Percentiles rank a stretch among this genome's conserved stretches.
Conservation (phyloP, 1,284 basidiomycete genomes). For the Pterula multifida region DNA sequence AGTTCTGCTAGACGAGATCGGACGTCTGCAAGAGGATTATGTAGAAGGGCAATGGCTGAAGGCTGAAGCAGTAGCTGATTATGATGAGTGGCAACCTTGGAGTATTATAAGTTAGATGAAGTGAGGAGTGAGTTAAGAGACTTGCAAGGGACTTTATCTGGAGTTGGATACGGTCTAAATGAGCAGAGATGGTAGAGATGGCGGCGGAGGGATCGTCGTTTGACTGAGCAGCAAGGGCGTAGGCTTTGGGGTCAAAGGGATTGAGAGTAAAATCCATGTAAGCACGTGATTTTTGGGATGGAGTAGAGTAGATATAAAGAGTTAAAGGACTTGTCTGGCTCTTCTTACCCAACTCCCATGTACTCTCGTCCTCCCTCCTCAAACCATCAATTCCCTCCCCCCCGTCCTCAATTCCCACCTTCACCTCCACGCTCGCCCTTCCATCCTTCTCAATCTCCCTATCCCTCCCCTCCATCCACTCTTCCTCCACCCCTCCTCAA, state of each 20-base stretch:
- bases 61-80: constrained; percentile 65
- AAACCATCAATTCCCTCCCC: neutral
- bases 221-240: constrained; percentile 61
- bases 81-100: constrained; percentile 58
- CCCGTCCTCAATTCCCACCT: neutral
- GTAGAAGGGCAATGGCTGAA: constrained; percentile 48
- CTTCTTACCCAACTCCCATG: too few relatives aligned
- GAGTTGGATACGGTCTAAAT: neutral
- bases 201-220: neutral
- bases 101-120: constrained; percentile 7
- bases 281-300: neutral
- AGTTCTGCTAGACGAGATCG: constrained; percentile 57
- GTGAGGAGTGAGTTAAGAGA: neutral
- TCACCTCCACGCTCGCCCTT: neutral
- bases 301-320: neutral
- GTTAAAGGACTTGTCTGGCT: too few relatives aligned
- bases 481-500: neutral
- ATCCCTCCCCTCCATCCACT: neutral
- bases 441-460: neutral
- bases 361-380: neutral
- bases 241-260: constrained; percentile 77
- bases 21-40: constrained; percentile 51
- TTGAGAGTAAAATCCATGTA: constrained; percentile 49
- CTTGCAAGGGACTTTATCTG: neutral
- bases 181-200: neutral